Evolutionary conservation across 495 filamentous ascomycete species (phyloP).

Genomic region (Sporormia fimetaria): DNA sequence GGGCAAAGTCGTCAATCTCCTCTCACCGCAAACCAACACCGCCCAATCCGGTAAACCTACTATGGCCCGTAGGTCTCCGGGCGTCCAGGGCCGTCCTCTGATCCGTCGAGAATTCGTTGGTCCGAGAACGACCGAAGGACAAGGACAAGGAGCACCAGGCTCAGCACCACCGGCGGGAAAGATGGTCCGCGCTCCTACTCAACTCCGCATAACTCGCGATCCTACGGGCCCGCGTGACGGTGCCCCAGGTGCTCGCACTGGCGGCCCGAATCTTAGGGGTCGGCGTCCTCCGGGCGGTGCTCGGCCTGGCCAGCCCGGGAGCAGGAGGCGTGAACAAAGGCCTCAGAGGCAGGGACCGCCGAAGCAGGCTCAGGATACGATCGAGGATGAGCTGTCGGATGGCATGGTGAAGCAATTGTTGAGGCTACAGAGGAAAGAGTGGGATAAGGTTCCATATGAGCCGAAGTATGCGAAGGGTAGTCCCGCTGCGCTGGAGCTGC

Average conservation of each 20-base stretch:
- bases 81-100: not conserved
- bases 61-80: too few species aligned
- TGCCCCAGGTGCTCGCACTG: not conserved
- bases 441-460: slow-evolving; percentile 15
- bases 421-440: slow-evolving; percentile 17
- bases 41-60: too few species aligned
- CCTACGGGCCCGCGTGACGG: not conserved
- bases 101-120: not conserved
- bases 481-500: slow-evolving; percentile 4
- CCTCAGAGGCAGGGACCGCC: not conserved
- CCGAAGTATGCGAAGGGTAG: slow-evolving; percentile 12
- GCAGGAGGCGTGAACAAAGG: not conserved
- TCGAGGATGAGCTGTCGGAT: slow-evolving; percentile 12
- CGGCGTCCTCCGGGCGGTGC: not conserved
- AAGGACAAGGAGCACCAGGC: not conserved
- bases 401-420: slow-evolving; percentile 18
- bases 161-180: slow-evolving; percentile 4
- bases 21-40: too few species aligned
- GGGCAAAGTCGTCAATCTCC: slow-evolving; percentile 4
- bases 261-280: too few species aligned
- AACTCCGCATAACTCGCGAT: slow-evolving; percentile 12
- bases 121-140: not conserved
- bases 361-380: not conserved
- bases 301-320: not conserved
- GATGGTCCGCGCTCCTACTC: slow-evolving; percentile 15